Evolutionary conservation across 2,329 filamentous ascomycete genomes (phyloP).

Genomic region (Pyricularia grisea): DNA sequence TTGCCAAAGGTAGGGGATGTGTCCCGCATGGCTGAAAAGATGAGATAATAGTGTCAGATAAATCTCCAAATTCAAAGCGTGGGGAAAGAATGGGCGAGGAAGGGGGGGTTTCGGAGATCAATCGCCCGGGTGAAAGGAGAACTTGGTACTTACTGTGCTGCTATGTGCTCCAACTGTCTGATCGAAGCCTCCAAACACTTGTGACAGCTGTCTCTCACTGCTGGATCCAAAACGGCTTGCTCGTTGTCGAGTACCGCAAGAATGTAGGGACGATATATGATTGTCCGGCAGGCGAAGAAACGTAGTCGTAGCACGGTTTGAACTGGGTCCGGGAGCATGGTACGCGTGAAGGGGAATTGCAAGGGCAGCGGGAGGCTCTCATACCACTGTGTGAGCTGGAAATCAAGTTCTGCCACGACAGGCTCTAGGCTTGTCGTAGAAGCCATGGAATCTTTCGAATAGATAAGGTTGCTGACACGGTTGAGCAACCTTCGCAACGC

Average conservation of each 20-base stretch:
- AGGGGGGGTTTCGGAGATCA: neutral
- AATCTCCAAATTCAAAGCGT: neutral
- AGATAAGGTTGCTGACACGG: slow-evolving; percentile 70
- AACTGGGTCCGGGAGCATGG: slow-evolving; percentile 60
- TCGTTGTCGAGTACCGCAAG: slow-evolving; percentile 72
- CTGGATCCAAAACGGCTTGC: slow-evolving; percentile 58
- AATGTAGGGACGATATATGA: slow-evolving; percentile 79
- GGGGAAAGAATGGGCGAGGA: neutral
- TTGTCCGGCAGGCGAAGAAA: slow-evolving; percentile 78
- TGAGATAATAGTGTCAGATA: slow-evolving; percentile 12
- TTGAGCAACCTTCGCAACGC: slow-evolving; percentile 69
- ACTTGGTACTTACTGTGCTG: slow-evolving; percentile 56
- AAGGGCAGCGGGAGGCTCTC: slow-evolving; percentile 65
- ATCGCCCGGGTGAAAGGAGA: neutral
- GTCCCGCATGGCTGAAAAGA: slow-evolving; percentile 58
- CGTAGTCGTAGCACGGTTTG: slow-evolving; percentile 71
- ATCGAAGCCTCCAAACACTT: slow-evolving; percentile 76
- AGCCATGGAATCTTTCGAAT: slow-evolving; percentile 62
- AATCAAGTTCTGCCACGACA: slow-evolving; percentile 71
- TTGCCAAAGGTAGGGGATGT: slow-evolving; percentile 82
- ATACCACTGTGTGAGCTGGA: slow-evolving; percentile 78
- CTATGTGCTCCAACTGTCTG: slow-evolving; percentile 69
- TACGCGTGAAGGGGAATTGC: slow-evolving; percentile 65
- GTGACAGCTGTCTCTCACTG: slow-evolving; percentile 68
- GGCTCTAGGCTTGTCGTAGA: slow-evolving; percentile 67